phyloP scores from a whole-genome alignment of 352 stramenopile species.

The Globisporangium nagaii region DNA sequence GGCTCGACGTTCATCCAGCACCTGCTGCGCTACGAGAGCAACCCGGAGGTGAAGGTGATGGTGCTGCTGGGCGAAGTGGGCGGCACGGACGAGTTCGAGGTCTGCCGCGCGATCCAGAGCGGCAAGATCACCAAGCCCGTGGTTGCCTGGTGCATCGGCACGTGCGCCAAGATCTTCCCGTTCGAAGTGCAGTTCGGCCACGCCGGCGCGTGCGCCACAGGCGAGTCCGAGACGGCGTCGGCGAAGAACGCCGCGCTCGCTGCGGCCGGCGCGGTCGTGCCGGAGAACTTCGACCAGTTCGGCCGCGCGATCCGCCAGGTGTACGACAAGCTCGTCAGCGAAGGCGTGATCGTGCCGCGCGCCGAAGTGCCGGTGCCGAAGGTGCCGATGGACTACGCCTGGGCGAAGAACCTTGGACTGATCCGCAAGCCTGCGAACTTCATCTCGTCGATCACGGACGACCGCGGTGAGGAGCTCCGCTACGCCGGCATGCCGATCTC shows the following conservation, averaged over 20 bases:
- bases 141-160: conserved; percentile 98
- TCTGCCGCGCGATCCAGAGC: conserved; percentile 90
- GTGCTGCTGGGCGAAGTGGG: conserved; percentile 95
- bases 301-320: conserved; percentile 89
- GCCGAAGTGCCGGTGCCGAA: conserved; percentile 90
- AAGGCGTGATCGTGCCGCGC: conserved; percentile 76
- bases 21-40: conserved; percentile 94
- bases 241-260: conserved; percentile 93
- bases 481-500: conserved; percentile 95
- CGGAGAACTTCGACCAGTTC: conserved; percentile 94
- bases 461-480: conserved; percentile 94
- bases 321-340: conserved; percentile 79
- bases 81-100: conserved; percentile 95
- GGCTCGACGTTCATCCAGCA: conserved; percentile 97
- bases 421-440: conserved; percentile 97
- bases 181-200: conserved; percentile 98
- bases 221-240: conserved; percentile 91
- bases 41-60: conserved; percentile 95
- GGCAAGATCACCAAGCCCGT: conserved; percentile 95
- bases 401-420: conserved; percentile 94
- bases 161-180: conserved; percentile 95
- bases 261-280: conserved; percentile 89
- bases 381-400: conserved; percentile 97
- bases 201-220: conserved; percentile 90
- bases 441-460: conserved; percentile 97